A percentile compares a stretch with the other conserved stretches of the same genome.
These are phyloP conservation scores for Claviceps sp. DNA, from an alignment of 2,329 filamentous ascomycete species.

Conservation along the genomic window DNA sequence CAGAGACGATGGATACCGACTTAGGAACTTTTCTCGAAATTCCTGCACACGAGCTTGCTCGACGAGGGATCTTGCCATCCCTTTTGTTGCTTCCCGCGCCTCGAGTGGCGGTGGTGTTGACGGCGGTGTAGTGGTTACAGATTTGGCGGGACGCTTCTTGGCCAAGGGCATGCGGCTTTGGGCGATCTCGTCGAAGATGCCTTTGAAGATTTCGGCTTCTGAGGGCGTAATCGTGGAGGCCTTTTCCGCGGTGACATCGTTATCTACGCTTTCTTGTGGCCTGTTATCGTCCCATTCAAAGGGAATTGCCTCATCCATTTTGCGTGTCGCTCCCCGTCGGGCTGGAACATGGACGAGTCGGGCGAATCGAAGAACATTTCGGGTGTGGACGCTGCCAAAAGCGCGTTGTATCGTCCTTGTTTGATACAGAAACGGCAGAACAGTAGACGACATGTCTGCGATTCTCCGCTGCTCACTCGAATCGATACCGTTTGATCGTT, in stretches of 20 bases:
- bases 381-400: constrained; percentile 15
- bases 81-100: neutral
- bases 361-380: constrained; percentile 11
- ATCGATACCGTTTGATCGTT: neutral
- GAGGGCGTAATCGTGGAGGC: constrained; percentile 42
- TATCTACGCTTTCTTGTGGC: constrained; percentile 7
- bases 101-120: neutral
- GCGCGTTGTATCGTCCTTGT: constrained; percentile 42
- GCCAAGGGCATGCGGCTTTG: constrained; percentile 19
- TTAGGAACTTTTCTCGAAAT: constrained; percentile 23
- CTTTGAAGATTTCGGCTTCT: constrained; percentile 45
- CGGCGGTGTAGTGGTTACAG: neutral
- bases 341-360: constrained; percentile 10
- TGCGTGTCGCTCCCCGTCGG: constrained; percentile 6
- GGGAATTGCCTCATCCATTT: constrained; percentile 30
- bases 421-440: constrained; percentile 59
- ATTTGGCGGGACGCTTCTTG: constrained; percentile 11
- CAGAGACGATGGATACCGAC: constrained; percentile 25
- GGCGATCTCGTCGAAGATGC: constrained; percentile 37
- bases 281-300: constrained; percentile 32
- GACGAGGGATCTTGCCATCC: constrained; percentile 16
- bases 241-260: constrained; percentile 10
- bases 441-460: constrained; percentile 30
- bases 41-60: constrained; percentile 20
- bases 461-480: neutral